These are phyloP conservation scores for Seiridium cupressi DNA, from an alignment of 2,329 filamentous ascomycete species.

Conservation along the genomic window DNA sequence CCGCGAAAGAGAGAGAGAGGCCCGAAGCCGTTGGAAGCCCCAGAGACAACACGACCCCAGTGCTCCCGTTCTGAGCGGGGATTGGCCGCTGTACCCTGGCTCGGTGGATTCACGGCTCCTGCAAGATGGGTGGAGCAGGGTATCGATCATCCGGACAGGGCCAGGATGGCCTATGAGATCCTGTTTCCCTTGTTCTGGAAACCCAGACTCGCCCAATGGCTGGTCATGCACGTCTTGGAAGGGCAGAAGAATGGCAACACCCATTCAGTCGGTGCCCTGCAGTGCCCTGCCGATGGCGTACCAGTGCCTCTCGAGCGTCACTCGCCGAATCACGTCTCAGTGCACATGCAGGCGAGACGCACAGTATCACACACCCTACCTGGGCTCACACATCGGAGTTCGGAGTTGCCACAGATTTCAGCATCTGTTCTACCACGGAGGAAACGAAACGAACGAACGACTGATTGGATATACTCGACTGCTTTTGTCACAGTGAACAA, in stretches of 20 bases:
- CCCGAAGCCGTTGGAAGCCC: neutral
- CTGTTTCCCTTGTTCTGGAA: neutral
- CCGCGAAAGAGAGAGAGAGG: neutral
- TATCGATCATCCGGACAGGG: neutral
- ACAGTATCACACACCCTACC: neutral
- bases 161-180: neutral
- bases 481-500: too few relatives aligned
- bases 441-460: too few relatives aligned
- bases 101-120: neutral
- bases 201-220: neutral
- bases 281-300: too few relatives aligned
- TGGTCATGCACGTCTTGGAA: too few relatives aligned
- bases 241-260: too few relatives aligned
- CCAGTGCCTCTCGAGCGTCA: neutral
- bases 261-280: neutral
- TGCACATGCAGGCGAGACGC: neutral
- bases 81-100: neutral
- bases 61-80: neutral
- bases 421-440: too few relatives aligned
- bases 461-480: too few relatives aligned
- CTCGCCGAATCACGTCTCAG: neutral
- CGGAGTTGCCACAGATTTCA: neutral
- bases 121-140: neutral
- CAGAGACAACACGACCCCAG: neutral
- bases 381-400: neutral